A percentile compares a stretch with the other conserved stretches of the same genome.
phyloP scores from a whole-genome alignment of 192 early-diverging fungal species.

The Gamsiella multidivaricata region DNA sequence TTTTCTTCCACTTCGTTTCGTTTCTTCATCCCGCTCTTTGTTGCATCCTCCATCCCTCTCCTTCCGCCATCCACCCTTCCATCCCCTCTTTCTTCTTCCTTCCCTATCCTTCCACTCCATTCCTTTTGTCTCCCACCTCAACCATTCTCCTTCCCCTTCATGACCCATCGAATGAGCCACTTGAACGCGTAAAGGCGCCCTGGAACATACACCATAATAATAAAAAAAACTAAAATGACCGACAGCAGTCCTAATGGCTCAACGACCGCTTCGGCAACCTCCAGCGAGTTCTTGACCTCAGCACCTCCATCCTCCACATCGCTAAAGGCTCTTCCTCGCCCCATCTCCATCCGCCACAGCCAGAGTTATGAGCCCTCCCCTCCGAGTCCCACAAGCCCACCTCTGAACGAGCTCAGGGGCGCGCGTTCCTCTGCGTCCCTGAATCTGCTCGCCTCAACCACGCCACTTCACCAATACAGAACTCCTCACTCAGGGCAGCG shows the following conservation, averaged over 20 bases:
- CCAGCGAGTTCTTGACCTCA: conserved; percentile 7
- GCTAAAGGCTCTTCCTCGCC: conserved; percentile 35
- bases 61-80: not conserved
- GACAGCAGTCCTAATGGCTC: conserved; percentile 26
- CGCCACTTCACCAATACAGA: not conserved
- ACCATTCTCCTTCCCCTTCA: not conserved
- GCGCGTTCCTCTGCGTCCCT: conserved; percentile 25
- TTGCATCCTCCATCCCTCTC: not conserved
- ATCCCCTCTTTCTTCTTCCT: not conserved
- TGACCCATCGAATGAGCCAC: not conserved
- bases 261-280: not conserved
- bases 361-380: conserved; percentile 37
- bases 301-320: conserved; percentile 7
- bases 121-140: not conserved
- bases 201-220: no score
- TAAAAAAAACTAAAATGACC: conserved; percentile 19
- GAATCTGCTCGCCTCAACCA: conserved; percentile 18
- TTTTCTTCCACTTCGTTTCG: not conserved
- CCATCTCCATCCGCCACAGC: conserved; percentile 42
- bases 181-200: not conserved
- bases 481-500: conserved; percentile 6
- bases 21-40: conserved; percentile 5
- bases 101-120: not conserved
- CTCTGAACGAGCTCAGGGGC: conserved; percentile 1
- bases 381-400: conserved; percentile 3